Percentiles rank a stretch among this genome's conserved stretches.
Evolutionary conservation across 2,329 filamentous ascomycete genomes (phyloP).

Genomic region (Stachybotrys chartarum): DNA sequence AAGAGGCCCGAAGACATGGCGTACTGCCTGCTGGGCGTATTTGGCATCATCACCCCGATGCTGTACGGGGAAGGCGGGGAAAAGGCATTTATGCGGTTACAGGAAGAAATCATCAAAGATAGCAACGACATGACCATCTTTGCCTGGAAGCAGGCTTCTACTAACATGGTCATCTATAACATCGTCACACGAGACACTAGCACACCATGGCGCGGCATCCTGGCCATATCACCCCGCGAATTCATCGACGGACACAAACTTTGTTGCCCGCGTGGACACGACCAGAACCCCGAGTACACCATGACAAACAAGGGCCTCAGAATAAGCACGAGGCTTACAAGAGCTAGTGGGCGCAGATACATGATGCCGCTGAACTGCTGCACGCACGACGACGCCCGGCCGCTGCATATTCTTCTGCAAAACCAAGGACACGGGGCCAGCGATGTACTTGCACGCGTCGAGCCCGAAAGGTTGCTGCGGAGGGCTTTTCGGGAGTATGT

Average conservation of each 20-base stretch:
- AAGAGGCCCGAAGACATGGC: background rate
- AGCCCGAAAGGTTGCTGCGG: background rate
- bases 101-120: slow-evolving; percentile 13
- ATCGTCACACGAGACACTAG: background rate
- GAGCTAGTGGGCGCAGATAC: background rate
- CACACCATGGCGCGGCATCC: background rate
- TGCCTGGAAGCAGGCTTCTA: slow-evolving; percentile 5
- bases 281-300: background rate
- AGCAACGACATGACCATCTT: slow-evolving; percentile 9
- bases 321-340: background rate
- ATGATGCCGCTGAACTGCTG: background rate
- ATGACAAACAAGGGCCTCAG: background rate
- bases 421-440: background rate
- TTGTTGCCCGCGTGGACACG: background rate
- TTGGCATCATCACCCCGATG: background rate
- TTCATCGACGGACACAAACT: background rate
- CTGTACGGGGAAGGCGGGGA: slow-evolving; percentile 15
- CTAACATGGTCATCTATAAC: background rate
- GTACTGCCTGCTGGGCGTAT: background rate
- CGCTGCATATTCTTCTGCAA: background rate
- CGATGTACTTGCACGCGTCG: background rate
- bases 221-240: background rate
- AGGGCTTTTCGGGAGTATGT: background rate
- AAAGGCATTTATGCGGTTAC: slow-evolving; percentile 14
- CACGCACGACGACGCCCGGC: background rate